These are phyloP conservation scores for Cyberlindnera suaveolens DNA, from an alignment of 805 yeast genomes.

Conservation along the genomic window DNA sequence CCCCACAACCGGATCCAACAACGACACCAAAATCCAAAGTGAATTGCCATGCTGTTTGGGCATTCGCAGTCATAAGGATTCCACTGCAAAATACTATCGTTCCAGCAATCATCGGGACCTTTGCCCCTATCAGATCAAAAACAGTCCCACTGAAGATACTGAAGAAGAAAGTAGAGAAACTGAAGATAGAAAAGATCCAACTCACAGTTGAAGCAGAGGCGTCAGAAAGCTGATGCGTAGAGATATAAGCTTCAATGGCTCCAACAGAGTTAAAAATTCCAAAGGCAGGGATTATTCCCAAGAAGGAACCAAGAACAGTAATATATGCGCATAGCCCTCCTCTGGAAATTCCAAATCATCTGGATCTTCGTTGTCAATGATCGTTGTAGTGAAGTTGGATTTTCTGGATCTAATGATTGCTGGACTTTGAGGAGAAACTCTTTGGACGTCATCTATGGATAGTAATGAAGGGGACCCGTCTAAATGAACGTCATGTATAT, in stretches of 20 bases:
- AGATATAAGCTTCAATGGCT: constrained; percentile 53
- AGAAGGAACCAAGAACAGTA: constrained; percentile 48
- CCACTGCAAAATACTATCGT: constrained; percentile 32
- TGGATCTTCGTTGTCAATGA: background rate
- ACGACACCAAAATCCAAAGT: constrained; percentile 44
- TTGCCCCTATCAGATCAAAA: constrained; percentile 40
- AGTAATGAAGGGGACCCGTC: no score
- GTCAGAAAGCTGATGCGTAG: constrained; percentile 42
- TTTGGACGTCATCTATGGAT: no score
- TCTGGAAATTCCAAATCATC: constrained; percentile 37
- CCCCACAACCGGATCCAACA: constrained; percentile 38
- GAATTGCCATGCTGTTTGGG: constrained; percentile 41
- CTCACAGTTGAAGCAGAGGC: constrained; percentile 40
- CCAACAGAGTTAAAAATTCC: constrained; percentile 56
- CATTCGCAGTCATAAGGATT: constrained; percentile 37
- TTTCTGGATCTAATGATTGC: no score
- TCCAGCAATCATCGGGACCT: constrained; percentile 31
- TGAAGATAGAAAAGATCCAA: constrained; percentile 44
- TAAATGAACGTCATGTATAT: no score
- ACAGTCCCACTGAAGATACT: constrained; percentile 38
- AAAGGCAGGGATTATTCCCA: constrained; percentile 45
- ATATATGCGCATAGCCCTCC: constrained; percentile 45
- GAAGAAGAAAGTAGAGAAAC: constrained; percentile 22
- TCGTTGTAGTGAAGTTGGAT: no score
- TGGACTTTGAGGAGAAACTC: no score